Conservation (phyloP, 2,329 filamentous ascomycete genomes). For the Paraphaeosphaeria sporulosa region DNA sequence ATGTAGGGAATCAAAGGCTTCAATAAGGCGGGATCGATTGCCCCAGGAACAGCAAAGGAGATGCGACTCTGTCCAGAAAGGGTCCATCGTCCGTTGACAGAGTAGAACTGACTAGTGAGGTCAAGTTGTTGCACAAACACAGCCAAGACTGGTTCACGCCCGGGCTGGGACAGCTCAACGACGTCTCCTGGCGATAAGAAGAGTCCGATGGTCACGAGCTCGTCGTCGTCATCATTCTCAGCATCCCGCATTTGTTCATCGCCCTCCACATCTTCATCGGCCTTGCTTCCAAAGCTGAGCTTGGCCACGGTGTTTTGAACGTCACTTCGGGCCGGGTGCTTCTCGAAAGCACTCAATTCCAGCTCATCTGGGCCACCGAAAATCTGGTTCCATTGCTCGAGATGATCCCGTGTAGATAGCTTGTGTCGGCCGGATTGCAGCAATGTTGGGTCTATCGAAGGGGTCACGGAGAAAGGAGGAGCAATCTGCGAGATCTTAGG, state of each 20-base stretch:
- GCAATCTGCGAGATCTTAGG: constrained; percentile 25
- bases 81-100: constrained; percentile 59
- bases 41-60: constrained; percentile 59
- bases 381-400: constrained; percentile 54
- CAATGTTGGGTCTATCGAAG: constrained; percentile 22
- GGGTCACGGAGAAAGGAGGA: constrained; percentile 14
- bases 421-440: constrained; percentile 21
- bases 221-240: constrained; percentile 36
- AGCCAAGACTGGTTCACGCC: constrained; percentile 54
- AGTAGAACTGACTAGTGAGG: constrained; percentile 56
- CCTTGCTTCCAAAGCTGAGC: constrained; percentile 28
- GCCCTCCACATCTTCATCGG: constrained; percentile 31
- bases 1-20: constrained; percentile 60
- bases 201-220: constrained; percentile 44
- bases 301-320: constrained; percentile 36
- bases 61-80: constrained; percentile 49
- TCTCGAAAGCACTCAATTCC: constrained; percentile 39
- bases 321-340: constrained; percentile 33
- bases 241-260: constrained; percentile 31
- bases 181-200: constrained; percentile 57
- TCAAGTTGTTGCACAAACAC: constrained; percentile 57
- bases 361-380: constrained; percentile 45
- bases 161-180: constrained; percentile 54
- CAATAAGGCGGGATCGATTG: constrained; percentile 55
- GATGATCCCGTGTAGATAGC: constrained; percentile 35